These are phyloP conservation scores for Arthromyces matolae DNA, from an alignment of 768 basidiomycete species.

Conservation along the genomic window DNA sequence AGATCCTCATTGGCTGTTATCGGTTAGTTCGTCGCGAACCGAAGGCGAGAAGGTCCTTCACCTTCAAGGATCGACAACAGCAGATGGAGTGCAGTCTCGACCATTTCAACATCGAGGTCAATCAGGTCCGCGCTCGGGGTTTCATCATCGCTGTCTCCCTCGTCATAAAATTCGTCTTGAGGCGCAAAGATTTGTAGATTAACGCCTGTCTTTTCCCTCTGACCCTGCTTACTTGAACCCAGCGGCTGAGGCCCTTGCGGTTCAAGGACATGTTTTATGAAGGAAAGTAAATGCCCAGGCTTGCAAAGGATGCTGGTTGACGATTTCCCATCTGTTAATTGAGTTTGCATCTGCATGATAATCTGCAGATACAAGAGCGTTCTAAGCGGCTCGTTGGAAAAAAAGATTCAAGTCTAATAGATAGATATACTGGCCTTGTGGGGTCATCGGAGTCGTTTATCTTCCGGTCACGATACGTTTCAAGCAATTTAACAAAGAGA, in stretches of 20 bases:
- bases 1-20: conserved; percentile 51
- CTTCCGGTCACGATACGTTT: conserved; percentile 56
- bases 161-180: conserved; percentile 39
- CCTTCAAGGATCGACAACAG: conserved; percentile 87
- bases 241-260: conserved; percentile 27
- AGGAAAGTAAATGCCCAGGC: conserved; percentile 73
- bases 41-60: conserved; percentile 25
- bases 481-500: conserved; percentile 71
- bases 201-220: conserved; percentile 5
- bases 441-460: conserved; percentile 41
- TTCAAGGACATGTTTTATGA: conserved; percentile 76
- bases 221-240: conserved; percentile 19
- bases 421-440: conserved; percentile 37
- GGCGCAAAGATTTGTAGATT: conserved; percentile 33
- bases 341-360: conserved; percentile 75
- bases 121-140: conserved; percentile 36
- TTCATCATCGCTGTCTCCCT: conserved; percentile 57
- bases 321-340: conserved; percentile 51
- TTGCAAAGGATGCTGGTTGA: conserved; percentile 56
- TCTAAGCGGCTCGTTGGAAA: conserved; percentile 30
- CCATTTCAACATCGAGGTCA: conserved; percentile 58
- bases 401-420: background rate
- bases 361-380: conserved; percentile 75
- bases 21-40: background rate
- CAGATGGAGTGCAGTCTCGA: conserved; percentile 73